Evolutionary conservation across 2,329 filamentous ascomycete genomes (phyloP), one percentile per base, ranked within the genome.

Genomic region (Phoma sp.): DNA sequence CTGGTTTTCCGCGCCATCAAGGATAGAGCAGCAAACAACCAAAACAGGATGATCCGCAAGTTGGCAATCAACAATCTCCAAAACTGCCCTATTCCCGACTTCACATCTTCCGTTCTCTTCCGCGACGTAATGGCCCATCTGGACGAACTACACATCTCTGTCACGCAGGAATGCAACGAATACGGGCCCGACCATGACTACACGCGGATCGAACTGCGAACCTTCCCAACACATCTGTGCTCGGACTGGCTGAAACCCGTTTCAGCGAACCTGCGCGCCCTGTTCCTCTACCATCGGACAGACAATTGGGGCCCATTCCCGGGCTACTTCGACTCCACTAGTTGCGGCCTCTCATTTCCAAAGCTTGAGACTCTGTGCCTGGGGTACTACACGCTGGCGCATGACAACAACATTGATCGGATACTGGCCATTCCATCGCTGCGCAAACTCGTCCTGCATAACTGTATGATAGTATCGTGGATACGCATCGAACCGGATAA

Each of bases 261-360:
- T 6, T 48, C 56, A 3, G 10, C 39, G 7, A 52, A 59, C 15
- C 36, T 59, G n/a, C 44, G 38, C 25, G 43, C 46, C 6, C 35
- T 55, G 7, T 52, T 51, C 6, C 38, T 59, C 19, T 56, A 52
- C 17, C 27, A 29, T 17, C 9, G 2, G 6, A 27, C 8, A 10
- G 51, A 56, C n/a, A 59, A 56, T 13, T 59, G 52, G 57, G 57
- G 57, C 17, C 52, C 52, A 3, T 59, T 59, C 33, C 52, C 57
- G 5, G 57, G 57, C n/a, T 50, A 50, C 36, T 56, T 53, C 21
- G 21, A 59, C 21, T 32, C 37, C 25, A 56, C 25, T 27, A 9
- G 25, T 9, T 27, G 39, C 31, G 40, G 37, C 21, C 44, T 59
- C n/a, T 43, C 49, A 6, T 59, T 59, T 17, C 49, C 52, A 19